Conservation (phyloP, 768 basidiomycete genomes). For the Pleurotus cornucopiae region DNA sequence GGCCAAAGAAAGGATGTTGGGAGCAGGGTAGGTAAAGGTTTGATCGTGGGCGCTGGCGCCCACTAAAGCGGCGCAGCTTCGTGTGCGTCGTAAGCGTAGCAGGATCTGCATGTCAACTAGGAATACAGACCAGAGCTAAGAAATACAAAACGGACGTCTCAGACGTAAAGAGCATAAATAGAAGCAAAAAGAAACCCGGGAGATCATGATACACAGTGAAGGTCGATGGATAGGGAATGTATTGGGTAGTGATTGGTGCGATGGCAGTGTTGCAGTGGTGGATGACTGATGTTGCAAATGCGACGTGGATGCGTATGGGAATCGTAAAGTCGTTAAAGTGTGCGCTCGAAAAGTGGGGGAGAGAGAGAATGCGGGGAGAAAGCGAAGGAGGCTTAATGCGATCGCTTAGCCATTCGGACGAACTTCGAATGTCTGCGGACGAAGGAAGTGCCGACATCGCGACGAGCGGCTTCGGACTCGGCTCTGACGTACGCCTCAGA, state of each 20-base stretch:
- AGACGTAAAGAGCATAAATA: not conserved
- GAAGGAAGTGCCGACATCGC: not conserved
- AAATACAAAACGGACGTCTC: not conserved
- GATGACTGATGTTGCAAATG: not conserved
- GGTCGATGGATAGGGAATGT: not conserved
- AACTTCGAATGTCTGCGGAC: slow-evolving; percentile 6
- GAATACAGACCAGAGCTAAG: slow-evolving; percentile 7
- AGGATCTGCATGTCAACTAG: slow-evolving; percentile 8
- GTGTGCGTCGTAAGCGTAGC: slow-evolving; percentile 3
- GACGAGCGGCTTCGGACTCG: not conserved
- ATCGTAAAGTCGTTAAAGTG: not conserved
- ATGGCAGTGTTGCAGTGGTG: not conserved
- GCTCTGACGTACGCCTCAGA: not conserved
- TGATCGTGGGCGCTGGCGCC: slow-evolving; percentile 4
- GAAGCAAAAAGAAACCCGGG: not conserved
- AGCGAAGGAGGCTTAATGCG: slow-evolving; percentile 2
- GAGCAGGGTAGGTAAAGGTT: not conserved
- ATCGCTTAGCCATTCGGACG: not conserved
- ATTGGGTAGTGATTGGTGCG: not conserved
- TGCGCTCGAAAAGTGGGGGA: not conserved
- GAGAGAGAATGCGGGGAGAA: not conserved
- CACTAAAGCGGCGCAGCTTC: slow-evolving; percentile 8
- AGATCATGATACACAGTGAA: not conserved
- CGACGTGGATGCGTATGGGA: not conserved
- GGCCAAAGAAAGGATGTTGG: no score